phyloP scores from a whole-genome alignment of 805 yeast genomes.

The Kodamaea hsintzibuensis region DNA sequence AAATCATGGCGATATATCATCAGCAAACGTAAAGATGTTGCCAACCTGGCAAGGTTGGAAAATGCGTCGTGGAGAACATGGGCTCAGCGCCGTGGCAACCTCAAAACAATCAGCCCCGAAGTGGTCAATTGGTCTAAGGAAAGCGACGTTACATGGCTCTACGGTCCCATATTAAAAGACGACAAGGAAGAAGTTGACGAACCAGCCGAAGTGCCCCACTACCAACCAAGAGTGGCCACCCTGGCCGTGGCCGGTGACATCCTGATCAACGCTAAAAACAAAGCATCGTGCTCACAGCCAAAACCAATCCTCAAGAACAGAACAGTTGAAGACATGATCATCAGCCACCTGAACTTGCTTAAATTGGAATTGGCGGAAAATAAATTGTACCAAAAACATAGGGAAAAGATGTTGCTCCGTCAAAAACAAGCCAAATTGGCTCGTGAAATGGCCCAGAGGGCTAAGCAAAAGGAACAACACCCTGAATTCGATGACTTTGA shows the following conservation, averaged over 20 bases:
- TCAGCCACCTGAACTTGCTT: slow-evolving; percentile 54
- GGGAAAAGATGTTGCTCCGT: slow-evolving; percentile 21
- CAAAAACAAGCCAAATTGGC: slow-evolving; percentile 16
- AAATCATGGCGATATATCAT: slow-evolving; percentile 96
- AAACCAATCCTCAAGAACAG: slow-evolving; percentile 90
- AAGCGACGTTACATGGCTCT: slow-evolving; percentile 95
- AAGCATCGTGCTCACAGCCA: slow-evolving; percentile 29
- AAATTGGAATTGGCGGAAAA: slow-evolving; percentile 43
- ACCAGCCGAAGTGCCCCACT: slow-evolving; percentile 1
- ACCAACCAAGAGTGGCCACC: slow-evolving; percentile 33
- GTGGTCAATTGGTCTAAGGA: slow-evolving; percentile 95
- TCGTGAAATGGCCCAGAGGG: not conserved
- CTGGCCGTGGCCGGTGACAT: slow-evolving; percentile 47
- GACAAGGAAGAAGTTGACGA: slow-evolving; percentile 12
- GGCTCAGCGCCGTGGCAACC: slow-evolving; percentile 73
- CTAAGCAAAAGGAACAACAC: slow-evolving; percentile 21
- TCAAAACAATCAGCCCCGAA: slow-evolving; percentile 77
- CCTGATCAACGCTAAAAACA: slow-evolving; percentile 34
- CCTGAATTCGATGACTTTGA: slow-evolving; percentile 46
- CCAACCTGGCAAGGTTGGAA: slow-evolving; percentile 58
- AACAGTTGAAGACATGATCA: slow-evolving; percentile 78
- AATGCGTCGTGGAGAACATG: slow-evolving; percentile 95
- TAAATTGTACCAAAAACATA: slow-evolving; percentile 32
- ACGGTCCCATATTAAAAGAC: slow-evolving; percentile 78
- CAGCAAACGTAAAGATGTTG: slow-evolving; percentile 76